These are phyloP conservation scores for Suhomyces choctaworum DNA, from an alignment of 1,139 yeast species.

Conservation along the genomic window DNA sequence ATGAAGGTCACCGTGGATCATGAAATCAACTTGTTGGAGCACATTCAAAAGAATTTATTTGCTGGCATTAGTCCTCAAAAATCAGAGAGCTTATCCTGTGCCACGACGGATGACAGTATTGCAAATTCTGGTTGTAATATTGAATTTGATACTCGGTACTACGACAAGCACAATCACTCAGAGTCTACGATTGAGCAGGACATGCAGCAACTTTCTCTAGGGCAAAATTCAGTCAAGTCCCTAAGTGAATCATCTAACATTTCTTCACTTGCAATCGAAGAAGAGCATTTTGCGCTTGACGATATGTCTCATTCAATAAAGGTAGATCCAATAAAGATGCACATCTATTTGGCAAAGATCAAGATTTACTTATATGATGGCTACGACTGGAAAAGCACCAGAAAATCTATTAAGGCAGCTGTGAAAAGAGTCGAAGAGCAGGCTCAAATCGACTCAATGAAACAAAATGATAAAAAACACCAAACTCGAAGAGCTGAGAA, in stretches of 20 bases:
- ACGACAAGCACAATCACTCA: conserved; percentile 3
- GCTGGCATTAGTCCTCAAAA: not conserved
- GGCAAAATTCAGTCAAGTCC: conserved; percentile 1
- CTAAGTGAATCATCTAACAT: conserved; percentile 3
- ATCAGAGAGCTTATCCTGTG: not conserved
- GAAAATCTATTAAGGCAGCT: conserved; percentile 62
- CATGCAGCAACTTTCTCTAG: conserved; percentile 5
- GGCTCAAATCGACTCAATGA: conserved; percentile 22
- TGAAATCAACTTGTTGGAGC: conserved; percentile 49
- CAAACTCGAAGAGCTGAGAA: conserved; percentile 3
- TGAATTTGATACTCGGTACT: conserved; percentile 26
- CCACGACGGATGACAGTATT: not conserved
- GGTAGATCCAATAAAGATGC: conserved; percentile 32
- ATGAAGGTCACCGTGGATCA: conserved; percentile 40
- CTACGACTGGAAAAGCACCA: conserved; percentile 85
- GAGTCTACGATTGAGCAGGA: conserved; percentile 8
- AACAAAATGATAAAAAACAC: conserved; percentile 19
- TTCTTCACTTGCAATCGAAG: conserved; percentile 27
- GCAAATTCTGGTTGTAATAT: not conserved
- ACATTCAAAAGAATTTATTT: conserved; percentile 27
- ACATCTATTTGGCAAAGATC: conserved; percentile 39
- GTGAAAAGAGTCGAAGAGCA: conserved; percentile 60
- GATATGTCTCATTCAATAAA: conserved; percentile 5
- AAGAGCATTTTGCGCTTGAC: conserved; percentile 46
- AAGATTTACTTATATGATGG: conserved; percentile 78